These are phyloP conservation scores for Chenopodium album DNA, from an alignment of 148 eudicot genomes.

Conservation along the genomic window DNA sequence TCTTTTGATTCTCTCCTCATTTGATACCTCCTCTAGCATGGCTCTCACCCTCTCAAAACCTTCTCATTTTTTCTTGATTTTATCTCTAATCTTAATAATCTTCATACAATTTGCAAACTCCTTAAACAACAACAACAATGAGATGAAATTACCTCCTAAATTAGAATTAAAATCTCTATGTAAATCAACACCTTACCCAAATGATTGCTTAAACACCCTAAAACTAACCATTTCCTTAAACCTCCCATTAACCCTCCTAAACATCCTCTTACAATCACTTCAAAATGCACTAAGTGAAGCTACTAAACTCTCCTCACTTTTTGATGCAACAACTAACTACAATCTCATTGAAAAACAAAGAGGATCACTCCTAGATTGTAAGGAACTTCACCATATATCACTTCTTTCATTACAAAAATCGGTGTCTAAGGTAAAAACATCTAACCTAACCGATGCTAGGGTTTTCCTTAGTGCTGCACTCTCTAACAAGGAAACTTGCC, in stretches of 20 bases:
- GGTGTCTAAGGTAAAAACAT: conserved; percentile 34
- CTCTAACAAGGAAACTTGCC: conserved; percentile 79
- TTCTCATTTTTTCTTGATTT: conserved; percentile 7
- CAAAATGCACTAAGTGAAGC: conserved; percentile 55
- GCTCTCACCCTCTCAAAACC: conserved; percentile 25
- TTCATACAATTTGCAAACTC: conserved; percentile 8
- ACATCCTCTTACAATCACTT: conserved; percentile 59
- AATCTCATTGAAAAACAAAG: conserved; percentile 53
- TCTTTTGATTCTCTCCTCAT: neutral
- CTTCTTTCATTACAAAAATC: conserved; percentile 43
- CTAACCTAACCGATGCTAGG: conserved; percentile 45
- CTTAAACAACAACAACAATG: conserved; percentile 2
- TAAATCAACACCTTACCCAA: conserved; percentile 72
- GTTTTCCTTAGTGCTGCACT: conserved; percentile 69
- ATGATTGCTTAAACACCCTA: conserved; percentile 50
- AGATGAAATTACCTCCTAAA: conserved; percentile 16
- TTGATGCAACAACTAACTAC: conserved; percentile 29
- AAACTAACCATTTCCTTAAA: conserved; percentile 58
- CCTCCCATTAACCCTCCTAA: conserved; percentile 43
- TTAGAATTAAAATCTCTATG: conserved; percentile 45
- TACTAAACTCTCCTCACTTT: conserved; percentile 44
- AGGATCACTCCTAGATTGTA: conserved; percentile 77
- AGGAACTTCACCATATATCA: conserved; percentile 74
- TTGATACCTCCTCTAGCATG: conserved; percentile 12
- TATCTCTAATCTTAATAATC: conserved; percentile 3